Percentiles rank a stretch among this genome's conserved stretches.
Conservation (phyloP, 805 yeast genomes). For the Suhomyces vadensis region DNA sequence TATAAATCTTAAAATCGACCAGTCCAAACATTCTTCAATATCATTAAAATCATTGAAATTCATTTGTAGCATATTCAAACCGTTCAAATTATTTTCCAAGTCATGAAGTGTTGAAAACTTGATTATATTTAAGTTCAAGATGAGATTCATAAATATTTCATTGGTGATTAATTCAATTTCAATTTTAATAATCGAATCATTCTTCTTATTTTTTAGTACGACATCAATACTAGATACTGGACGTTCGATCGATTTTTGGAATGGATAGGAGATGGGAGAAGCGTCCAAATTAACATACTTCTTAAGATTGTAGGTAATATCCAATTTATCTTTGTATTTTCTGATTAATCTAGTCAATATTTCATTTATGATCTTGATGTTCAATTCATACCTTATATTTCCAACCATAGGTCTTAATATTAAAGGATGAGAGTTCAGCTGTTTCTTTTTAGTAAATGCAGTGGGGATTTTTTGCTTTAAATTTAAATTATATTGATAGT, state of each 20-base stretch:
- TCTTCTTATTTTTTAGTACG: slow-evolving; percentile 20
- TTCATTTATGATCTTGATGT: slow-evolving; percentile 29
- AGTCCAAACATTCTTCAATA: slow-evolving; percentile 55
- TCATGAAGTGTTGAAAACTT: slow-evolving; percentile 28
- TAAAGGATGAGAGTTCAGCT: slow-evolving; percentile 43
- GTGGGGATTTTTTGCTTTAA: slow-evolving; percentile 49
- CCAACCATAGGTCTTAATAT: slow-evolving; percentile 60
- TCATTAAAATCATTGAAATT: slow-evolving; percentile 52
- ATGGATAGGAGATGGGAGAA: slow-evolving; percentile 28
- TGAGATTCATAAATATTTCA: slow-evolving; percentile 42
- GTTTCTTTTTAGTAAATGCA: slow-evolving; percentile 46
- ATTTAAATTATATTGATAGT: slow-evolving; percentile 49
- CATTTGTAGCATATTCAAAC: slow-evolving; percentile 44
- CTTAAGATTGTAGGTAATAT: slow-evolving; percentile 10
- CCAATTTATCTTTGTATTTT: slow-evolving; percentile 15
- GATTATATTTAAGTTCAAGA: slow-evolving; percentile 36
- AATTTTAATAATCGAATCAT: slow-evolving; percentile 23
- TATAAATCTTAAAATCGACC: slow-evolving; percentile 46
- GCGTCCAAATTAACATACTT: slow-evolving; percentile 29
- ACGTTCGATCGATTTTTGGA: slow-evolving; percentile 39
- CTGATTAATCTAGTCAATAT: slow-evolving; percentile 27
- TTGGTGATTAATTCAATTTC: slow-evolving; percentile 37
- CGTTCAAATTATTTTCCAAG: slow-evolving; percentile 29
- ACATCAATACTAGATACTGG: slow-evolving; percentile 36
- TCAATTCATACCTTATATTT: slow-evolving; percentile 54